These are phyloP conservation scores for Pleurotus cornucopiae DNA, from an alignment of 768 basidiomycete genomes.

Conservation along the genomic window DNA sequence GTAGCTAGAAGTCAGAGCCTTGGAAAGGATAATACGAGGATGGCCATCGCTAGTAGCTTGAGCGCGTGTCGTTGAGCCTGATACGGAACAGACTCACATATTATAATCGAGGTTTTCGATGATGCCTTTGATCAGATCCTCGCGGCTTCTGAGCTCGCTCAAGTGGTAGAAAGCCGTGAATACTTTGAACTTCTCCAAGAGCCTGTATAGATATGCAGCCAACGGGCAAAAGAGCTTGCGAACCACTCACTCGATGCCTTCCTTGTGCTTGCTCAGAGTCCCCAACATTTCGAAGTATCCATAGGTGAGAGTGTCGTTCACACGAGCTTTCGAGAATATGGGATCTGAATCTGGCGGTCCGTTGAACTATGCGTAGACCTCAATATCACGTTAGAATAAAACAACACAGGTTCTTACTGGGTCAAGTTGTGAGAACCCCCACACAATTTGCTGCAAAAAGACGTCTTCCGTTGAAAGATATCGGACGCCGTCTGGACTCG, in stretches of 20 bases:
- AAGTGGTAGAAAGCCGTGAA: slow-evolving; percentile 97
- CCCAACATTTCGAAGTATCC: slow-evolving; percentile 98
- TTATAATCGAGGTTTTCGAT: slow-evolving; percentile 91
- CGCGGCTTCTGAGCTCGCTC: slow-evolving; percentile 84
- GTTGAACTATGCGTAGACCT: slow-evolving; percentile 49
- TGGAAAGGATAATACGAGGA: slow-evolving; percentile 87
- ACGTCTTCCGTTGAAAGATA: slow-evolving; percentile 83
- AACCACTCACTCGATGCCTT: slow-evolving; percentile 78
- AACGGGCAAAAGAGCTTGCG: slow-evolving; percentile 2
- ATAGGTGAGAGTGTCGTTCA: slow-evolving; percentile 79
- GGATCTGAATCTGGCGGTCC: slow-evolving; percentile 70
- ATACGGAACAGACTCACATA: slow-evolving; percentile 48
- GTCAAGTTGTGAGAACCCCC: slow-evolving; percentile 89
- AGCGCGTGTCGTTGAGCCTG: slow-evolving; percentile 8
- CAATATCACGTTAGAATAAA: not conserved
- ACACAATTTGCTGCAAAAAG: slow-evolving; percentile 77
- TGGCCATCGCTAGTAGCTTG: slow-evolving; percentile 78
- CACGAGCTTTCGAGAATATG: slow-evolving; percentile 78
- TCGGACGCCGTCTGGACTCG: slow-evolving; percentile 77
- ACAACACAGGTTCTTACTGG: slow-evolving; percentile 50
- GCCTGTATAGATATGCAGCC: slow-evolving; percentile 35
- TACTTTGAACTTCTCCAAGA: slow-evolving; percentile 87
- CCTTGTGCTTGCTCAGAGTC: slow-evolving; percentile 79
- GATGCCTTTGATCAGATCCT: slow-evolving; percentile 88
- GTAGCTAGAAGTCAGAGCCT: slow-evolving; percentile 91